These are phyloP conservation scores for Pseudopyricularia cyperi DNA, from an alignment of 2,329 filamentous ascomycete genomes.

Conservation along the genomic window DNA sequence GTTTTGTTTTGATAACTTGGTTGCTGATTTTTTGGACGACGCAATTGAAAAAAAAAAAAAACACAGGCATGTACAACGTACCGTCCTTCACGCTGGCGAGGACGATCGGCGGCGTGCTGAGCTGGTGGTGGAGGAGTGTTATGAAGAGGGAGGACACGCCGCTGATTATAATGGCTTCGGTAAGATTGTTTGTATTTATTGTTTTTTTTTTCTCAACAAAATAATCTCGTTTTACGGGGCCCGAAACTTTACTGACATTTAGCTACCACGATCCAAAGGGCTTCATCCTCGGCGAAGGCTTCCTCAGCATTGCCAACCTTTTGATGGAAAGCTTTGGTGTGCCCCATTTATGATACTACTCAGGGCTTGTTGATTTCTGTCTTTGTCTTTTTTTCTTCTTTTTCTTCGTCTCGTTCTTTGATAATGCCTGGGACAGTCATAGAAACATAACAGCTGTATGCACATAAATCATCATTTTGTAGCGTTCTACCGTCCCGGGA, in stretches of 20 bases:
- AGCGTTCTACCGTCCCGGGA: no score
- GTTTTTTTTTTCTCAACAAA: neutral
- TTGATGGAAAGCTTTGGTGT: constrained; percentile 64
- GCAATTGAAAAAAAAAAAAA: no score
- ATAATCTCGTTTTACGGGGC: neutral
- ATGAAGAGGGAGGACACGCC: constrained; percentile 50
- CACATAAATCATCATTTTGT: no score
- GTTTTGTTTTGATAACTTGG: neutral
- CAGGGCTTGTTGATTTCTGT: neutral
- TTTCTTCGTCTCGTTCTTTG: no score
- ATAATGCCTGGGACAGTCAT: no score
- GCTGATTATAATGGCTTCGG: constrained; percentile 74
- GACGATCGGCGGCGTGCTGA: constrained; percentile 61
- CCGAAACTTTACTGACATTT: neutral
- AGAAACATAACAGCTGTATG: no score
- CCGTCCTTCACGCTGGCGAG: constrained; percentile 89
- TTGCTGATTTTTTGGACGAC: neutral
- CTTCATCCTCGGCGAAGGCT: constrained; percentile 82
- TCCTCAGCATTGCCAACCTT: constrained; percentile 84
- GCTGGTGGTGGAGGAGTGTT: constrained; percentile 62
- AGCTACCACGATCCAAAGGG: constrained; percentile 32
- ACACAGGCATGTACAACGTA: constrained; percentile 83
- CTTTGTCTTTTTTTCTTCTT: neutral
- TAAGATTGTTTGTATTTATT: constrained; percentile 20
- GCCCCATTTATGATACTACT: constrained; percentile 36